These are phyloP conservation scores for Mariannaea elegans DNA, from an alignment of 2,329 filamentous ascomycete genomes.

Conservation along the genomic window DNA sequence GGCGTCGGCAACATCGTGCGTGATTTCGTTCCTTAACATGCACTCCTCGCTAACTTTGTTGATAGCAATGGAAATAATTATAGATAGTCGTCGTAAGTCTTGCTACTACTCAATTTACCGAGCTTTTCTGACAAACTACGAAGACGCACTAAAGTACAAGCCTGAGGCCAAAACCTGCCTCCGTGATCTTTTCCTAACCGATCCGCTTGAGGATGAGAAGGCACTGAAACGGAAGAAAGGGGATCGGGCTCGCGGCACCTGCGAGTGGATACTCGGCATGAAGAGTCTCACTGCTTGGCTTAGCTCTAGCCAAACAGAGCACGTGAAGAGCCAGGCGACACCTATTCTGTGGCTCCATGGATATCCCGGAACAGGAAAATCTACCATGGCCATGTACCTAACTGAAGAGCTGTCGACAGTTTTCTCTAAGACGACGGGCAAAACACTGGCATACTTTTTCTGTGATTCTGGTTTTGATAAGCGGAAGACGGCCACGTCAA, in stretches of 20 bases:
- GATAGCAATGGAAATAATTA: too few species aligned
- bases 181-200: conserved; percentile 30
- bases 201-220: conserved; percentile 27
- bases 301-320: not conserved
- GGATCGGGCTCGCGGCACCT: conserved; percentile 24
- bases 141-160: too few species aligned
- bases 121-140: too few species aligned
- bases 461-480: conserved; percentile 34
- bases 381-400: conserved; percentile 34
- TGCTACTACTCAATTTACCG: too few species aligned
- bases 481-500: conserved; percentile 33
- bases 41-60: too few species aligned
- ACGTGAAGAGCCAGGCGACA: not conserved
- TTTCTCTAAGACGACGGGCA: conserved; percentile 16
- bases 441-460: conserved; percentile 37
- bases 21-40: too few species aligned
- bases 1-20: too few species aligned
- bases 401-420: conserved; percentile 26
- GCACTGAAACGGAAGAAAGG: conserved; percentile 35
- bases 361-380: conserved; percentile 35
- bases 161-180: conserved; percentile 24
- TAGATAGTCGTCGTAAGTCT: too few species aligned
- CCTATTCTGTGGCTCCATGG: conserved; percentile 30
- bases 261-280: conserved; percentile 33
- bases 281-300: conserved; percentile 29